Base-by-base conservation (phyloP, 1,284 basidiomycete species). In the Wallemia hederae region DNA sequence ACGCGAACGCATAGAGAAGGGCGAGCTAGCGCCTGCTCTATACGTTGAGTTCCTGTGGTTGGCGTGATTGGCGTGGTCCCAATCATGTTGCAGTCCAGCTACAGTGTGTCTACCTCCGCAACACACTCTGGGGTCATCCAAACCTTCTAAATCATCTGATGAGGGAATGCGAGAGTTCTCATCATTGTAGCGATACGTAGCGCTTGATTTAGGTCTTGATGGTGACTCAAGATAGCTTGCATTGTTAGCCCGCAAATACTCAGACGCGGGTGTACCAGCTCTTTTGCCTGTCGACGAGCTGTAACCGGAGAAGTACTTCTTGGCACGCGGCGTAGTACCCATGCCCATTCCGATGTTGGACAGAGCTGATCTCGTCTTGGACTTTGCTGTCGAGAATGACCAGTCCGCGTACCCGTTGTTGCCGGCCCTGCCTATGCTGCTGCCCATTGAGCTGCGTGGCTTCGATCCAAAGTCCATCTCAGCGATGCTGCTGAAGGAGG, bases 211-310 rank as follows among this genome's bases (percentile, higher is more conserved):
- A 9, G 39, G 39, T 49, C 39, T 49, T 5, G 39, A 49, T 17
- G 39, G 39, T 15, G 14, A 15, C 5, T 49, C 39, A 9, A 49
- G 5, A 5, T 15, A 49, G 39, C 39, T 49, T 5, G 39, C 39
- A n/a, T 49, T 49, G n/a, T 49, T 49, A 7, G 39, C 39, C 17
- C 82, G 77, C 59, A 91, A 73, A 66, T 88, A 94, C 67, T 91
- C 88, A 5, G 82, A 79, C 0, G 91, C 91, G 0, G 86, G 83
- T 1, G 88, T 92, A 11, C 86, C 87, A 1, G 80, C 78, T 14
- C 87, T 81, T 68, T 91, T 90, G 64, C 83, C 78, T 49, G 85
- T 65, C 17, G 66, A 69, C 17, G 66, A 69, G 57, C 63, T 64
- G 22, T 49, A 49, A n/a, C 39, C n/a, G 11, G 39, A 49, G 39